These are phyloP conservation scores for Gypsophila paniculata DNA, from an alignment of 179 eudicot genomes.

Conservation along the genomic window DNA sequence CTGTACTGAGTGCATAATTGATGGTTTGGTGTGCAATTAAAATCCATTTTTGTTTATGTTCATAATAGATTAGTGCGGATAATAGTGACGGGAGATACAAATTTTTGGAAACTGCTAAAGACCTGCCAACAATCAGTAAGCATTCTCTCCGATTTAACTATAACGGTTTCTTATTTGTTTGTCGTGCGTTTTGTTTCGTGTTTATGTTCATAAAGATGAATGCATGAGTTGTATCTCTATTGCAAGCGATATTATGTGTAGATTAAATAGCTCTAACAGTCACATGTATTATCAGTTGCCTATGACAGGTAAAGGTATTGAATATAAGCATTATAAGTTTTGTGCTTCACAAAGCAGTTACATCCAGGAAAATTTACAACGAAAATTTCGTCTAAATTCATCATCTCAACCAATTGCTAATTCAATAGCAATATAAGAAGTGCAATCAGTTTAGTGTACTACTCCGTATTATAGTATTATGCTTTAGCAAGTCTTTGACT, in stretches of 20 bases:
- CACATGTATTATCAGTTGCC: no score
- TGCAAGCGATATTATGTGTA: no score
- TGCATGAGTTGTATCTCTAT: no score
- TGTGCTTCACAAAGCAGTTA: no score
- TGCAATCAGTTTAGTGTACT: no score
- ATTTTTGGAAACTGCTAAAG: constrained; percentile 57
- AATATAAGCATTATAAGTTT: no score
- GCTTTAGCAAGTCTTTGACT: background rate
- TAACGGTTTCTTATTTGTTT: background rate
- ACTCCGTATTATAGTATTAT: no score
- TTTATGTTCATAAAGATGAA: background rate
- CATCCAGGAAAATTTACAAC: no score
- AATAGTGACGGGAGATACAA: constrained; percentile 53
- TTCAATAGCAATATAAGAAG: no score
- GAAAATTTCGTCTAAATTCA: no score
- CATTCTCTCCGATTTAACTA: background rate
- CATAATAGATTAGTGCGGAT: constrained; percentile 44
- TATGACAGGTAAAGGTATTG: no score
- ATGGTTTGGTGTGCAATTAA: background rate
- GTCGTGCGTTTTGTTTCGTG: background rate
- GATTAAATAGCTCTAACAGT: no score
- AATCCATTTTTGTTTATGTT: background rate
- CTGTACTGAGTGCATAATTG: background rate
- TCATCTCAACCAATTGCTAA: background rate
- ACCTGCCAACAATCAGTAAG: constrained; percentile 82